phyloP scores from a whole-genome alignment of 2,329 filamentous ascomycete species.

The Colletotrichum sp. region DNA sequence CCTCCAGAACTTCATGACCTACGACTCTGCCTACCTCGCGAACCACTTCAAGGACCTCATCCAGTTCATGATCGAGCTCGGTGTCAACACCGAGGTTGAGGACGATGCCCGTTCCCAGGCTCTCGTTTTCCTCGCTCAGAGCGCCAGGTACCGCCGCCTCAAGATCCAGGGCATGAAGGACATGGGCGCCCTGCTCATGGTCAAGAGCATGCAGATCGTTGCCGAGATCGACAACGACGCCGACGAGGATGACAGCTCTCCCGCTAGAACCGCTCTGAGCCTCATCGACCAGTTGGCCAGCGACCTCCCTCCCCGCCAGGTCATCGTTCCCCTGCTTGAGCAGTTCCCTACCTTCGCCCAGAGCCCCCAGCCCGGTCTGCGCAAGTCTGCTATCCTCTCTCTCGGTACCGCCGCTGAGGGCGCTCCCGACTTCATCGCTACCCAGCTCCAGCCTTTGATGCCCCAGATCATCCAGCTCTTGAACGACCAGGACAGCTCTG shows the following conservation, averaged over 20 bases:
- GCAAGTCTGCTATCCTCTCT: conserved; percentile 89
- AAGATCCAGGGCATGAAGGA: conserved; percentile 90
- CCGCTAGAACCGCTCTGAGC: conserved; percentile 82
- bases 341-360: conserved; percentile 83
- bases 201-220: conserved; percentile 86
- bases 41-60: conserved; percentile 89
- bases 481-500: conserved; percentile 81
- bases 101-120: conserved; percentile 90
- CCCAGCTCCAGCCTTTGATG: conserved; percentile 85
- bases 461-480: conserved; percentile 85
- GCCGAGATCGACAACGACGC: conserved; percentile 88
- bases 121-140: conserved; percentile 92
- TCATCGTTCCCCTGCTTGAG: conserved; percentile 89
- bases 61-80: conserved; percentile 91
- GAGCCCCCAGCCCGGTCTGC: conserved; percentile 75
- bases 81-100: conserved; percentile 75
- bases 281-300: conserved; percentile 89
- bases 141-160: conserved; percentile 88
- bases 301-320: conserved; percentile 89
- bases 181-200: conserved; percentile 84
- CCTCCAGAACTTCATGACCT: conserved; percentile 93
- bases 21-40: conserved; percentile 83
- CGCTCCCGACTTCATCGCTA: conserved; percentile 95
- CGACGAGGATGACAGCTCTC: conserved; percentile 75
- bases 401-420: conserved; percentile 95